A percentile compares a stretch with the other conserved stretches of the same genome.
Conservation (phyloP, 192 early-diverging fungal species). For the Coemansia sp. region DNA sequence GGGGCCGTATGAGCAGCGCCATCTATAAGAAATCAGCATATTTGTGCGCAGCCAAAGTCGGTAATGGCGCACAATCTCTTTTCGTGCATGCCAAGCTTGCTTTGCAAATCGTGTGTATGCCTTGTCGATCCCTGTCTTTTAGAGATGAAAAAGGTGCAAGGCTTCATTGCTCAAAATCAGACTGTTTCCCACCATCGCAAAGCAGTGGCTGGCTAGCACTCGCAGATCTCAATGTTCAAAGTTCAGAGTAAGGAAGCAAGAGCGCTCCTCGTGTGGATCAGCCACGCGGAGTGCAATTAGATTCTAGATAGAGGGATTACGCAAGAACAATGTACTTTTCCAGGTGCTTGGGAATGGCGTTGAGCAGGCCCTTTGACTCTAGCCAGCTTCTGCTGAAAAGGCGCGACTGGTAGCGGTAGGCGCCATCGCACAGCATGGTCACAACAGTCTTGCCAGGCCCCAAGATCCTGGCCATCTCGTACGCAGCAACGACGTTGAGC, state of each 20-base stretch:
- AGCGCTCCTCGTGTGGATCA: too few species aligned
- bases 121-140: background rate
- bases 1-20: background rate
- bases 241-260: background rate
- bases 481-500: constrained; percentile 89
- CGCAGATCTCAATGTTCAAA: background rate
- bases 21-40: constrained; percentile 1
- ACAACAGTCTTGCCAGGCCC: constrained; percentile 78
- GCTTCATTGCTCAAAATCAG: background rate
- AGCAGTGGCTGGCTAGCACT: background rate
- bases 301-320: constrained; percentile 12
- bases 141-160: too few species aligned
- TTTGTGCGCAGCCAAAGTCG: constrained; percentile 7
- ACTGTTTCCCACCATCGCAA: background rate
- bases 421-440: constrained; percentile 88
- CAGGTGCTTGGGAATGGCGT: constrained; percentile 78
- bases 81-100: background rate
- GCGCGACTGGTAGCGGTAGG: constrained; percentile 78
- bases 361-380: constrained; percentile 74
- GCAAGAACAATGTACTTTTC: constrained; percentile 79
- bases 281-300: too few species aligned
- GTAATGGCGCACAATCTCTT: background rate
- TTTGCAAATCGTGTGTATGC: background rate
- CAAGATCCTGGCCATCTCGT: constrained; percentile 81
- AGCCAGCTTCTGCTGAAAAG: constrained; percentile 85